Conservation (phyloP, 208 protist species). For the Entamoeba moshkovskii region DNA sequence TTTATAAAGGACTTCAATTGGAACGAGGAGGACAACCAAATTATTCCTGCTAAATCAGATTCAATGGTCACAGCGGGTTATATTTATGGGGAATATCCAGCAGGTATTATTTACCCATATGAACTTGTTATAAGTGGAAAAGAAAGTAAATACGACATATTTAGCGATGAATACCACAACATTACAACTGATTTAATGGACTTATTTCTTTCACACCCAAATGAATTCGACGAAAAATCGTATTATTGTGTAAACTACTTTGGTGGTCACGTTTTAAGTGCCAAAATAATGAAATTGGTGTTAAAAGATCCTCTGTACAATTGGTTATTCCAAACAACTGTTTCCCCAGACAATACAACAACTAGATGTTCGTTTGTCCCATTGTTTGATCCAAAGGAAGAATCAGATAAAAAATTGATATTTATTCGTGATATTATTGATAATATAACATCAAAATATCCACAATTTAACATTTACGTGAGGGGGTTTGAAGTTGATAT, state of each 20-base stretch:
- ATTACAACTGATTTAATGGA: not conserved
- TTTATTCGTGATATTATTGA: not conserved
- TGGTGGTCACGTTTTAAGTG: not conserved
- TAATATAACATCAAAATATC: not conserved
- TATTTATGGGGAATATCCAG: not conserved
- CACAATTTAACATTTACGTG: not conserved
- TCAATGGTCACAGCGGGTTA: not conserved
- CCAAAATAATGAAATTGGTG: not conserved
- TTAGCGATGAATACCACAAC: not conserved
- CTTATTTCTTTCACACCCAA: not conserved
- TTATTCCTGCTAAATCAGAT: not conserved
- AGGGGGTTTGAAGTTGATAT: not conserved
- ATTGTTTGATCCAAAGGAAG: not conserved
- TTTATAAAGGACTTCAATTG: not conserved
- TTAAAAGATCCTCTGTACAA: not conserved
- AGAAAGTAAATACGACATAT: slow-evolving; percentile 23
- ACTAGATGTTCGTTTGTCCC: not conserved
- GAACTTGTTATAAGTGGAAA: slow-evolving; percentile 4
- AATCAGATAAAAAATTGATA: not conserved
- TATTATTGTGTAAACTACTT: not conserved
- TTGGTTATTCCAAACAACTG: not conserved
- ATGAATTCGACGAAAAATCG: not conserved
- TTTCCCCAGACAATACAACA: not conserved
- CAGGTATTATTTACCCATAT: not conserved
- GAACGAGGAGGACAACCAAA: not conserved